phyloP scores from a whole-genome alignment of 2,329 filamentous ascomycete species.

The Colletotrichum scovillei region DNA sequence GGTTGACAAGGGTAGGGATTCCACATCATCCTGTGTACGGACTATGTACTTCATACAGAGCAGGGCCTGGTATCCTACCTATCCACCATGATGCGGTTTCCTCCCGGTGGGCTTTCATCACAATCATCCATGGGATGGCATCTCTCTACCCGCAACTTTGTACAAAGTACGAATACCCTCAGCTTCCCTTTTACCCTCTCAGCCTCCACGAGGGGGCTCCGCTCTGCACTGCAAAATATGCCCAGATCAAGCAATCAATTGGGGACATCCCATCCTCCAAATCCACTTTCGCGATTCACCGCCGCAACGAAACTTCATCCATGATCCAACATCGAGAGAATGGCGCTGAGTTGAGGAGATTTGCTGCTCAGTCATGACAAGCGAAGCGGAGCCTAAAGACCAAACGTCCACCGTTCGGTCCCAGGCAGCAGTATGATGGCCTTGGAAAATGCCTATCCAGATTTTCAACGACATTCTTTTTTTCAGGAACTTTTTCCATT shows the following conservation, averaged over 20 bases:
- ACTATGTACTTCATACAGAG: no score
- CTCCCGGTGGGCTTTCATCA: background rate
- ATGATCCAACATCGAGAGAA: no score
- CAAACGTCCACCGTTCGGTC: background rate
- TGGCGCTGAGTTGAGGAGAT: no score
- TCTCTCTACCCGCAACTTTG: background rate
- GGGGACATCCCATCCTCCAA: background rate
- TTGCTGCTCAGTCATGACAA: no score
- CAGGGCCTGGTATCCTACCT: no score
- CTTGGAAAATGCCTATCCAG: no score
- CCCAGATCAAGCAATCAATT: background rate
- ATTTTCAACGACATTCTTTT: no score
- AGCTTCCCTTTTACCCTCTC: background rate
- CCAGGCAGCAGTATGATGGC: conserved; percentile 1
- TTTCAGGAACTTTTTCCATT: background rate
- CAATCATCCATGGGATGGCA: background rate
- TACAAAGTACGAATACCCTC: background rate
- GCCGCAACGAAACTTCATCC: background rate
- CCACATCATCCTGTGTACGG: background rate
- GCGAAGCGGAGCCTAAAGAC: no score
- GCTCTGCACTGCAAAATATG: background rate
- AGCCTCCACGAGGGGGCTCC: background rate
- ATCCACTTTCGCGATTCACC: background rate
- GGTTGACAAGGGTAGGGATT: background rate
- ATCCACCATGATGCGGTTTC: no score